Percentiles rank a stretch among this genome's conserved stretches.
Conservation (phyloP, 2,329 filamentous ascomycete species). For the Pseudopithomyces chartarum region DNA sequence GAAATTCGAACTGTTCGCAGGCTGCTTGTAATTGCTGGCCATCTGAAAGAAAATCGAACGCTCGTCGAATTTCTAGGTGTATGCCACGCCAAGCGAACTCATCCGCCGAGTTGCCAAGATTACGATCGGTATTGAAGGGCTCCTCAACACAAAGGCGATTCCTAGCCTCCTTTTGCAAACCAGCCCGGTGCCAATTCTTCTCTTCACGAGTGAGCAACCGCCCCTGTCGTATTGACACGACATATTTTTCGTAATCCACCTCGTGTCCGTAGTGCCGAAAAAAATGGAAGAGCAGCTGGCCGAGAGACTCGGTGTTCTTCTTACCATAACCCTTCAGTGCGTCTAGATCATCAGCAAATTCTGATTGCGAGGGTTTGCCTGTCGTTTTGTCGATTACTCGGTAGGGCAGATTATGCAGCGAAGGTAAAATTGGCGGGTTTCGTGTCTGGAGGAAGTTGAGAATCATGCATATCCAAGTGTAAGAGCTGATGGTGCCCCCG, state of each 20-base stretch:
- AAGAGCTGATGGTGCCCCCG: slow-evolving; percentile 93
- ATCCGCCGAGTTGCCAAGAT: slow-evolving; percentile 94
- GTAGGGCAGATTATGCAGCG: slow-evolving; percentile 76
- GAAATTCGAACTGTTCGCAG: slow-evolving; percentile 87
- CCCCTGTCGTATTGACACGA: slow-evolving; percentile 84
- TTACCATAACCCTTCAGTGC: slow-evolving; percentile 74
- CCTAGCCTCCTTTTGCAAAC: slow-evolving; percentile 53
- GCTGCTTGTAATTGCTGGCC: slow-evolving; percentile 77
- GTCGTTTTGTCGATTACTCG: slow-evolving; percentile 65
- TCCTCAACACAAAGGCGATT: slow-evolving; percentile 94
- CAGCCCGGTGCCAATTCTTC: slow-evolving; percentile 80
- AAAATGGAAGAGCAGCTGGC: slow-evolving; percentile 90
- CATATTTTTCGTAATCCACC: slow-evolving; percentile 83
- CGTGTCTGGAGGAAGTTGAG: slow-evolving; percentile 93
- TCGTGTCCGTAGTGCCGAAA: slow-evolving; percentile 95
- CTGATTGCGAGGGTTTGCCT: slow-evolving; percentile 64
- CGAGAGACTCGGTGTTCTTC: slow-evolving; percentile 80
- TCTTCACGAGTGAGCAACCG: slow-evolving; percentile 78
- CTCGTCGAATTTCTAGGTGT: slow-evolving; percentile 85
- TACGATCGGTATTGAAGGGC: slow-evolving; percentile 87
- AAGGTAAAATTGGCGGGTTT: slow-evolving; percentile 80
- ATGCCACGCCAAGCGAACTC: slow-evolving; percentile 92
- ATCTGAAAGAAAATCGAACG: slow-evolving; percentile 80
- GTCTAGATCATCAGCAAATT: slow-evolving; percentile 86
- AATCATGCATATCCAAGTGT: slow-evolving; percentile 99